phyloP scores from a whole-genome alignment of 495 filamentous ascomycete species.

The Xylaria scruposa region DNA sequence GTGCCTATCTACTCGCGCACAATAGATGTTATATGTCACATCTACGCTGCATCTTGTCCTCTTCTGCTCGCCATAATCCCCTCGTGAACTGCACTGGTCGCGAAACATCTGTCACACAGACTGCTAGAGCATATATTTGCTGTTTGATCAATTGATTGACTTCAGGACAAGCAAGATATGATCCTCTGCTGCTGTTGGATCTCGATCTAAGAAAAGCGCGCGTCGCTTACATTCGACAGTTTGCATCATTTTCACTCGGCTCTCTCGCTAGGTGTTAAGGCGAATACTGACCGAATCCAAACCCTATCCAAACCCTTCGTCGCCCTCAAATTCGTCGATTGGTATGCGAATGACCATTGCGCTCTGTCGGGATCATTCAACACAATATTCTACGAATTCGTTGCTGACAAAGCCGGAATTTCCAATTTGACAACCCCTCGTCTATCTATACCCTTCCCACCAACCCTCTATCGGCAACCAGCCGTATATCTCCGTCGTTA shows the following conservation, averaged over 20 bases:
- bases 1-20: not conserved
- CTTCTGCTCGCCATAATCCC: not conserved
- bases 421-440: not conserved
- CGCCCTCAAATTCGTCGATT: not conserved
- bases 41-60: not conserved
- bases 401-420: not conserved
- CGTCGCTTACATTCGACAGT: not conserved
- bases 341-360: not conserved
- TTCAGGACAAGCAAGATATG: too few relatives aligned
- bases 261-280: not conserved
- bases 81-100: not conserved
- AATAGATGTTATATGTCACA: not conserved
- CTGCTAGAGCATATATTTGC: not conserved
- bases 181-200: not conserved
- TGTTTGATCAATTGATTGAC: not conserved
- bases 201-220: not conserved
- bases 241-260: not conserved
- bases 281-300: not conserved
- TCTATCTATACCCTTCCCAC: not conserved
- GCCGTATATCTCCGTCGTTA: not conserved
- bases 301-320: not conserved
- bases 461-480: not conserved
- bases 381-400: not conserved
- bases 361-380: not conserved
- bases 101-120: not conserved